These are phyloP conservation scores for Endoconidiophora polonica DNA, from an alignment of 2,329 filamentous ascomycete genomes.

Conservation along the genomic window DNA sequence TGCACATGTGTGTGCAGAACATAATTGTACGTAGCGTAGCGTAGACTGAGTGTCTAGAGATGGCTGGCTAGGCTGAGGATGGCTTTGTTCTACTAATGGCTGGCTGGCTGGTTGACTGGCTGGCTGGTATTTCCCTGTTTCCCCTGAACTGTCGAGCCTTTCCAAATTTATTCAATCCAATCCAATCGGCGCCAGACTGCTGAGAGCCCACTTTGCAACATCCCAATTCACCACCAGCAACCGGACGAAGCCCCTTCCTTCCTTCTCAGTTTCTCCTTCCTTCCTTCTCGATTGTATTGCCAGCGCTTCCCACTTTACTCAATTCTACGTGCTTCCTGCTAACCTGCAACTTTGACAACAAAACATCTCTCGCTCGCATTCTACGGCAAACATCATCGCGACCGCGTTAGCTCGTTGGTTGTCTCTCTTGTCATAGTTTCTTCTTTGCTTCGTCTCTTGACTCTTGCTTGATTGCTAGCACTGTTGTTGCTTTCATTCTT, in stretches of 20 bases:
- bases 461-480: slow-evolving; percentile 1
- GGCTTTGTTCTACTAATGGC: too few species aligned
- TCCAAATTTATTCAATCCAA: background rate
- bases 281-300: slow-evolving; percentile 1
- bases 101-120: too few species aligned
- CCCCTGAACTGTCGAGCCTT: slow-evolving; percentile 4
- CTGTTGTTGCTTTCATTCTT: slow-evolving; percentile 6
- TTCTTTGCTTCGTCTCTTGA: background rate
- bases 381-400: slow-evolving; percentile 9
- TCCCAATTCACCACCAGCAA: background rate
- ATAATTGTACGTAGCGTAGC: too few species aligned
- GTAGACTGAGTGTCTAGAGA: too few species aligned
- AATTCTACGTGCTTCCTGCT: background rate
- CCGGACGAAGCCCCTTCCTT: background rate
- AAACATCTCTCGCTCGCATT: slow-evolving; percentile 2
- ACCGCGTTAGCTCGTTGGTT: slow-evolving; percentile 11
- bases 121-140: background rate
- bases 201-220: slow-evolving; percentile 3
- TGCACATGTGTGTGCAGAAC: too few species aligned
- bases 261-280: slow-evolving; percentile 3
- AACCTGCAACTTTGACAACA: slow-evolving; percentile 7
- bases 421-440: slow-evolving; percentile 1
- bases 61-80: too few species aligned
- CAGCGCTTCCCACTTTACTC: background rate
- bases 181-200: background rate